These are phyloP conservation scores for Aspergillus glaucus DNA, from an alignment of 2,329 filamentous ascomycete genomes.

Conservation along the genomic window DNA sequence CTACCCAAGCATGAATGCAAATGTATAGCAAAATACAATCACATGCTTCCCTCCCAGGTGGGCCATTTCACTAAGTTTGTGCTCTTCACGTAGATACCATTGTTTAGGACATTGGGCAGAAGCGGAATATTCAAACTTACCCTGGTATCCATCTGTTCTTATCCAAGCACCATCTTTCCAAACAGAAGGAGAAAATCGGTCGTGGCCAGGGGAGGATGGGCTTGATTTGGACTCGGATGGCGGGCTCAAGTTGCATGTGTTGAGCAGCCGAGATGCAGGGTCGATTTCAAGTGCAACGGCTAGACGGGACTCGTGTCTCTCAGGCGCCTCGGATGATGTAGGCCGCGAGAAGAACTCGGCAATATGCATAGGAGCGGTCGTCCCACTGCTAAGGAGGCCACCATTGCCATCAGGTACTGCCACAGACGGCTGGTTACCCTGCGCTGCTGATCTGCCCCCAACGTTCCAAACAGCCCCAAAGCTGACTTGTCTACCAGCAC, in stretches of 20 bases:
- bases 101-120: neutral
- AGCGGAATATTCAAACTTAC: constrained; percentile 23
- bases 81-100: too few species aligned
- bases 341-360: constrained; percentile 50
- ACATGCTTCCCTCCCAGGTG: too few species aligned
- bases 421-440: constrained; percentile 33
- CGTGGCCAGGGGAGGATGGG: constrained; percentile 22
- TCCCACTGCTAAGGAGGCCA: constrained; percentile 60
- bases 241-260: constrained; percentile 36
- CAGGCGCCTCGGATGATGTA: constrained; percentile 54
- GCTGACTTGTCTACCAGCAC: constrained; percentile 49
- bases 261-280: constrained; percentile 59
- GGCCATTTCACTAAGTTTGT: too few species aligned
- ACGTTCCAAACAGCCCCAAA: constrained; percentile 69
- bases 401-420: constrained; percentile 57
- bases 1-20: constrained; percentile 4
- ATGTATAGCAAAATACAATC: too few species aligned
- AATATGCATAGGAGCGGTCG: constrained; percentile 60
- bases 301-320: constrained; percentile 66
- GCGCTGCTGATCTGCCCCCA: constrained; percentile 59
- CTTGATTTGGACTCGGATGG: constrained; percentile 17
- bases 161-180: constrained; percentile 38
- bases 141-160: constrained; percentile 21
- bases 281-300: constrained; percentile 78
- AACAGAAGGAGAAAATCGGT: constrained; percentile 26